These are phyloP conservation scores for Lotmaria passim DNA, from an alignment of 208 protist species.

Conservation along the genomic window DNA sequence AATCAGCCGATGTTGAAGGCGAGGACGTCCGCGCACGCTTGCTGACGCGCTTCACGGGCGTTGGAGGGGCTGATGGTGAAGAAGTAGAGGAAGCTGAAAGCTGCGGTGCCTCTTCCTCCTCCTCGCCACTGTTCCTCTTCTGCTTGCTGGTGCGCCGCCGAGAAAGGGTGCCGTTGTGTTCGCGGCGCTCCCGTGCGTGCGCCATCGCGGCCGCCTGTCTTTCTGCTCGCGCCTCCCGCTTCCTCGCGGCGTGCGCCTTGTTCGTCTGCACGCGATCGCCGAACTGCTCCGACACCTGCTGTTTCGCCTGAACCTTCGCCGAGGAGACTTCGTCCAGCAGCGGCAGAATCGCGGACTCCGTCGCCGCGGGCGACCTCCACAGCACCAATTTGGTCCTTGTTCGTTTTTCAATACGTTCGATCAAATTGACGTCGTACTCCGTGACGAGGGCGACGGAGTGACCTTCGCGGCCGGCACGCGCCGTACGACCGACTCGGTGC, in stretches of 20 bases:
- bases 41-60: not conserved
- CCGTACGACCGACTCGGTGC: conserved; percentile 97
- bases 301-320: conserved; percentile 83
- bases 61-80: not conserved
- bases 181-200: not conserved
- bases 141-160: not conserved
- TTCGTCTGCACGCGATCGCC: conserved; percentile 56
- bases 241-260: conserved; percentile 62
- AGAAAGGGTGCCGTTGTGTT: not conserved
- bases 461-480: conserved; percentile 85
- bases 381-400: conserved; percentile 37
- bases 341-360: conserved; percentile 60
- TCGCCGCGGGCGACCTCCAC: conserved; percentile 61
- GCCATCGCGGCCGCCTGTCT: conserved; percentile 13
- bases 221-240: conserved; percentile 29
- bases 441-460: conserved; percentile 78
- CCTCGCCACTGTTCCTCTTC: not conserved
- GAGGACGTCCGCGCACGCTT: conserved; percentile 9
- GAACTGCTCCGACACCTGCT: conserved; percentile 83
- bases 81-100: too few relatives aligned
- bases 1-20: not conserved
- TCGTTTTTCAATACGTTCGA: conserved; percentile 72
- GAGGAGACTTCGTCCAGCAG: conserved; percentile 83
- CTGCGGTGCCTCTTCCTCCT: not conserved
- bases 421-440: conserved; percentile 79